Base-by-base conservation (phyloP, 257 asterid species). In the Fraxinus quadrangulata region DNA sequence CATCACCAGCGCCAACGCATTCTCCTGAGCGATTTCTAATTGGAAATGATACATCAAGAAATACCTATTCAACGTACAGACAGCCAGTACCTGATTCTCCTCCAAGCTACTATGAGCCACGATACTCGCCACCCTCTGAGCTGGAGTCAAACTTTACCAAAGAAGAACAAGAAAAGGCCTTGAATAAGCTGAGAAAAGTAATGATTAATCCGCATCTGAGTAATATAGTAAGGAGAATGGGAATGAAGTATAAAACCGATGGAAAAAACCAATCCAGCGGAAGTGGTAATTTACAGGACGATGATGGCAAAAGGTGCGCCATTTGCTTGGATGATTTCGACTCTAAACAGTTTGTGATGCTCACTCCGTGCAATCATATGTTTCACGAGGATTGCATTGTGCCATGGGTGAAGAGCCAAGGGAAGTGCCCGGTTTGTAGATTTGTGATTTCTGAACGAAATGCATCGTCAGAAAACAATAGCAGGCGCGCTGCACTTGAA, bases 311-410 rank as follows among this genome's bases (percentile, higher is more conserved):
- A 67, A 83, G 94, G 72, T 92, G 99, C 34, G 84, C 98, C 0
- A 76, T 95, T 75, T 95, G 98, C 83, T 81, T 95, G 80, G 99
- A 95, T 14, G 99, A 95, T 84, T 95, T 95, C 77, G 91, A 84
- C 79, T 73, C 91, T 8, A 89, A 80, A 65, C 87, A 91, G 78
- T 81, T 82, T 31, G 92, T 95, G 72, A 91, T 89, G 6, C 67
- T 85, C 13, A 95, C 99, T 23, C 97, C 99, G 0, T 92, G 99
- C 86, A 81, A 82, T 54, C 99, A 95, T 77, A 90, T 95, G 97
- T 95, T 95, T 73, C 99, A 95, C 21, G 97, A 90, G 74, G 97
- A 90, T 0, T 95, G 99, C 82, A 95, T 95, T 33, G 89, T 89
- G 56, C 97, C 97, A 4, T 94, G 97, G 98, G 94, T 92, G 54